A percentile compares a stretch with the other conserved stretches of the same genome.
These are phyloP conservation scores for Lotmaria passim DNA, from an alignment of 208 protist species.

Conservation along the genomic window DNA sequence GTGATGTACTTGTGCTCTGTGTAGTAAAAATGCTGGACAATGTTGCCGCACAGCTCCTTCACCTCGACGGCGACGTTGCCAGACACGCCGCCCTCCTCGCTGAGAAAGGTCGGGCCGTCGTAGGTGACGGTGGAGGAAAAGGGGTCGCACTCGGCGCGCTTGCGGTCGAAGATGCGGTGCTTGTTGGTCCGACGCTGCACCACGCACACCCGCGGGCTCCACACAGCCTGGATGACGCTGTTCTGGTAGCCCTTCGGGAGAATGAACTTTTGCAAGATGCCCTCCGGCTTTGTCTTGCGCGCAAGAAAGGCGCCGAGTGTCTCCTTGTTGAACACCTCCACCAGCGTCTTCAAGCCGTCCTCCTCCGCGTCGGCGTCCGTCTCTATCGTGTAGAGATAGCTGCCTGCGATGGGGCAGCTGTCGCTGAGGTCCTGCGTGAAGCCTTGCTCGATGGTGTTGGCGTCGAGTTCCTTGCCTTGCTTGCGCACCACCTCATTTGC, in stretches of 20 bases:
- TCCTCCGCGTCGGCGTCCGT: slow-evolving; percentile 53
- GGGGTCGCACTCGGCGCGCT: slow-evolving; percentile 69
- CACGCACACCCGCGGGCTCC: slow-evolving; percentile 86
- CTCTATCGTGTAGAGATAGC: slow-evolving; percentile 72
- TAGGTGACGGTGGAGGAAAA: slow-evolving; percentile 84
- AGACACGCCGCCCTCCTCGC: slow-evolving; percentile 75
- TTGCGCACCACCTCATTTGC: slow-evolving; percentile 82
- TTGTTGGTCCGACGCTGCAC: slow-evolving; percentile 88
- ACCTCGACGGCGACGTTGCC: slow-evolving; percentile 75
- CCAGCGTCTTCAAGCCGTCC: slow-evolving; percentile 57
- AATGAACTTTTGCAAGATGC: slow-evolving; percentile 88
- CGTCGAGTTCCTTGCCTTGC: slow-evolving; percentile 88
- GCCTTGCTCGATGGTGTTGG: slow-evolving; percentile 76
- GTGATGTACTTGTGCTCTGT: slow-evolving; percentile 93
- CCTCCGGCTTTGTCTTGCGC: slow-evolving; percentile 80
- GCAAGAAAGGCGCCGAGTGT: slow-evolving; percentile 75
- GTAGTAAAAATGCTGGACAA: slow-evolving; percentile 90
- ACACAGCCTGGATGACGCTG: slow-evolving; percentile 85
- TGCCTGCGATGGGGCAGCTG: slow-evolving; percentile 72
- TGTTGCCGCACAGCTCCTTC: slow-evolving; percentile 81
- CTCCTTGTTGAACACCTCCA: slow-evolving; percentile 89
- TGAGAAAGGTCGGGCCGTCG: slow-evolving; percentile 83
- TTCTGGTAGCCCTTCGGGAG: slow-evolving; percentile 87
- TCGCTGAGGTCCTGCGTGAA: slow-evolving; percentile 54
- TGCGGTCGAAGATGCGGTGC: slow-evolving; percentile 69